phyloP scores from a whole-genome alignment of 2,329 filamentous ascomycete genomes.

The Amesomyces nigricolor region DNA sequence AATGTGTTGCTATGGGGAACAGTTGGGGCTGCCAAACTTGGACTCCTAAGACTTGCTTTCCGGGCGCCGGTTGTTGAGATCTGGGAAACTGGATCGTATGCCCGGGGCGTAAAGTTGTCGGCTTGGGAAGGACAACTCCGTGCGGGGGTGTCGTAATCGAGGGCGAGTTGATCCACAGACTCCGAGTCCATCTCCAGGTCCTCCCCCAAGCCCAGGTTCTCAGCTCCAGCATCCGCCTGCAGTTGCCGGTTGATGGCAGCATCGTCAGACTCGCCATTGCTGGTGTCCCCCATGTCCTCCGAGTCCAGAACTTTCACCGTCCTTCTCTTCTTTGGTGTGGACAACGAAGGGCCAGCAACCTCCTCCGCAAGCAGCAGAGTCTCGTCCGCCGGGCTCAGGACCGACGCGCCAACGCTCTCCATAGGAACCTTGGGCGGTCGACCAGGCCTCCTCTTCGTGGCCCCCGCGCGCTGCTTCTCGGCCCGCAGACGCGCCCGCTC shows the following conservation, averaged over 20 bases:
- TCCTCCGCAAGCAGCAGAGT: slow-evolving; percentile 27
- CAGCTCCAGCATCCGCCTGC: slow-evolving; percentile 15
- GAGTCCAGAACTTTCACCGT: slow-evolving; percentile 26
- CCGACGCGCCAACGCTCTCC: slow-evolving; percentile 9
- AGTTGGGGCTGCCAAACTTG: not conserved
- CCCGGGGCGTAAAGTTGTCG: slow-evolving; percentile 8
- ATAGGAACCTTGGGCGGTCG: slow-evolving; percentile 15
- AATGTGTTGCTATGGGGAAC: not conserved
- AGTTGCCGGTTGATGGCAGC: slow-evolving; percentile 30
- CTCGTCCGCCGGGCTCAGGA: slow-evolving; percentile 25
- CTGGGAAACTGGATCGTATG: not conserved
- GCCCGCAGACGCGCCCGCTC: slow-evolving; percentile 26
- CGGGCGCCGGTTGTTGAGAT: not conserved
- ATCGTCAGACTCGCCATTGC: slow-evolving; percentile 24
- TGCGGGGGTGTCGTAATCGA: not conserved
- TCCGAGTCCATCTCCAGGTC: slow-evolving; percentile 15
- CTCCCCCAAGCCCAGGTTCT: not conserved
- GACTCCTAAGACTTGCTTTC: not conserved
- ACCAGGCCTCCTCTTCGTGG: slow-evolving; percentile 9
- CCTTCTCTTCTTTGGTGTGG: slow-evolving; percentile 35
- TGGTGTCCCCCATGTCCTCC: slow-evolving; percentile 18
- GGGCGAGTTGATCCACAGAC: slow-evolving; percentile 8
- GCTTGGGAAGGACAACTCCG: slow-evolving; percentile 14
- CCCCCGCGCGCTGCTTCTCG: slow-evolving; percentile 6
- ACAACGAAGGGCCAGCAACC: slow-evolving; percentile 35